Base-by-base conservation (phyloP, 495 filamentous ascomycete species). In the Hypoxylon perforatum region DNA sequence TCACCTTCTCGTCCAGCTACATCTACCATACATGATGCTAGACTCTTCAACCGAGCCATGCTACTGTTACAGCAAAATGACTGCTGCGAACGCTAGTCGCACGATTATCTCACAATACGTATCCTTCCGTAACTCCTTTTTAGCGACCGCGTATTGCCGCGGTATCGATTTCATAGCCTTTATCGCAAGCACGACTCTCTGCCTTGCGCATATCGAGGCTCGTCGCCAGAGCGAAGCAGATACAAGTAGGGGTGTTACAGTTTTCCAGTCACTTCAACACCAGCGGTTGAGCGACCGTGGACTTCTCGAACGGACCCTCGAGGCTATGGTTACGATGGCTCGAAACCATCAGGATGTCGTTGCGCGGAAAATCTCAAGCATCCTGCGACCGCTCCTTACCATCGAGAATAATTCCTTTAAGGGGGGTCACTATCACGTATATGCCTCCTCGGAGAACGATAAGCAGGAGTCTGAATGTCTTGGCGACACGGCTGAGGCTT, bases 221-320 rank as follows among this genome's bases (percentile, higher is more conserved):
- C 72, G 70, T 30, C 68, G 56, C 6, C 58, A 75, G 17, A 25
- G 28, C 21, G 33, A 38, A 18, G 3, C 47, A 7, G 15, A 18
- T 33, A 14, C 11, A 54, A 18, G 23, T 12, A 46, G 68, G 10
- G 12, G 44, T 22, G 15, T 19, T n/a, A 51, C 46, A 19, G 57
- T 61, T n/a, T 63, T 73, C 25, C 71, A 77, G 46, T 52, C 72
- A 21, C 72, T 84, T 12, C 73, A 65, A 1, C 78, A 84, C 49
- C 78, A 78, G 45, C 76, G 80, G 1, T 69, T 65, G 0, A 73
- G 75, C 46, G 80, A 84, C 50, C 76, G 80, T n/a, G 80, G 73
- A 3, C 67, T 80, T 14, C 73, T 83, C 54, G 80, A 85, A 58
- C 73, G 72, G 15, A 68, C 74, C 2, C 66, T 80, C 1, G 75